These are phyloP conservation scores for Rubroboletus satanas DNA, from an alignment of 768 basidiomycete genomes.

Conservation along the genomic window DNA sequence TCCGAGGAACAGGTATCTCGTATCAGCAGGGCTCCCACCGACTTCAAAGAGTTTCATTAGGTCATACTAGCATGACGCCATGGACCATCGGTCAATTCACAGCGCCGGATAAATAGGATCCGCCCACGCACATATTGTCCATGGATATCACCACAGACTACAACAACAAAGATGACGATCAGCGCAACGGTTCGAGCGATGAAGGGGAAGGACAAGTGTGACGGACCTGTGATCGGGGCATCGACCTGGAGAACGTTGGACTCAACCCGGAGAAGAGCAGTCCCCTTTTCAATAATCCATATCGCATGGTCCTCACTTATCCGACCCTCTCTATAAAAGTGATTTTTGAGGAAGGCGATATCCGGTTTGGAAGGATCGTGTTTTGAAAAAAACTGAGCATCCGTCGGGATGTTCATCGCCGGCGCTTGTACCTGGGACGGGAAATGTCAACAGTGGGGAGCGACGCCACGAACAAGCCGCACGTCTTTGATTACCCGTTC, in stretches of 20 bases:
- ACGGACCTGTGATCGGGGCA: constrained; percentile 90
- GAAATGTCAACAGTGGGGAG: constrained; percentile 5
- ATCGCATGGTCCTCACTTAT: constrained; percentile 93
- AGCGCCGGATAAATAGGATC: constrained; percentile 4
- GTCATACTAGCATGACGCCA: constrained; percentile 58
- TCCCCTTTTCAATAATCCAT: constrained; percentile 87
- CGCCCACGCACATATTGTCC: constrained; percentile 86
- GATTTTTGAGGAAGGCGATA: constrained; percentile 95
- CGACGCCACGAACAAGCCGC: constrained; percentile 21
- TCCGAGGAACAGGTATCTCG: constrained; percentile 87
- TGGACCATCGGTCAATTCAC: constrained; percentile 14
- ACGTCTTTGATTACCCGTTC: constrained; percentile 97
- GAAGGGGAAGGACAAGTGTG: background rate
- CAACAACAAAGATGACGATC: constrained; percentile 3
- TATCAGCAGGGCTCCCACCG: constrained; percentile 91
- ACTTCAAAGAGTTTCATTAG: constrained; percentile 95
- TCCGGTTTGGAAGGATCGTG: constrained; percentile 89
- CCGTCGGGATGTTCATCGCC: constrained; percentile 87
- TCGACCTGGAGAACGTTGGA: constrained; percentile 92
- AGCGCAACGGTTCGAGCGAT: background rate
- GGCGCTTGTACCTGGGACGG: constrained; percentile 87
- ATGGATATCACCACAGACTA: constrained; percentile 97
- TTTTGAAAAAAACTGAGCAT: constrained; percentile 87
- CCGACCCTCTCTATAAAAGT: constrained; percentile 95
- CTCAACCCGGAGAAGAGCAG: constrained; percentile 77